Percentiles rank a stretch among this genome's conserved stretches.
Evolutionary conservation across 768 basidiomycete genomes (phyloP).

Genomic region (Boletus bicolor): DNA sequence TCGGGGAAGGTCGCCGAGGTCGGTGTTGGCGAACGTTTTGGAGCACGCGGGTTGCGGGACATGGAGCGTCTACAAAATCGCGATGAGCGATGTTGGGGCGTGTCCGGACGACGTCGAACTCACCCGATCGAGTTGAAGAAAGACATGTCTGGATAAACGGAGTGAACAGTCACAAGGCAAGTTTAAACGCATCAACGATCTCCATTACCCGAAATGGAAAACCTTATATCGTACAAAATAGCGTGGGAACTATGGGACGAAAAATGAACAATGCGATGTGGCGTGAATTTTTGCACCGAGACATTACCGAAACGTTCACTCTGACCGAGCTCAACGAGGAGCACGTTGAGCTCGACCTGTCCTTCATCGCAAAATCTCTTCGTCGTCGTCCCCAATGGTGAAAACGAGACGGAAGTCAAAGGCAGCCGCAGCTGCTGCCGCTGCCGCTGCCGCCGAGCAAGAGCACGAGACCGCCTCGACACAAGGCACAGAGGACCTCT

Average conservation of each 20-base stretch:
- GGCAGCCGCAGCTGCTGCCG: constrained; percentile 41
- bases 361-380: neutral
- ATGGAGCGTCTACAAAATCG: constrained; percentile 58
- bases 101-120: constrained; percentile 20
- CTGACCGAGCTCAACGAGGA: neutral
- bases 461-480: constrained; percentile 35
- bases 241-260: constrained; percentile 17
- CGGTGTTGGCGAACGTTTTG: constrained; percentile 73
- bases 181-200: neutral
- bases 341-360: constrained; percentile 30
- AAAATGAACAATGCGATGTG: neutral
- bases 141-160: constrained; percentile 48
- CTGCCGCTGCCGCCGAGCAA: constrained; percentile 23
- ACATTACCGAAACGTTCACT: constrained; percentile 18
- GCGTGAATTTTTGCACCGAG: neutral
- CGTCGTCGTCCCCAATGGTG: constrained; percentile 29
- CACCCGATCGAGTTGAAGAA: constrained; percentile 84
- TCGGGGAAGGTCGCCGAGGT: constrained; percentile 60
- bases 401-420: constrained; percentile 65
- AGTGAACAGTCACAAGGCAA: too few species aligned
- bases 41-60: constrained; percentile 63
- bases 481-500: constrained; percentile 36
- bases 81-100: constrained; percentile 7
- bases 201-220: constrained; percentile 2
- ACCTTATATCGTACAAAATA: constrained; percentile 3